Percentiles rank a stretch among this genome's conserved stretches.
Evolutionary conservation across 345 rosid species (phyloP).

Genomic region (Toxicodendron radicans): DNA sequence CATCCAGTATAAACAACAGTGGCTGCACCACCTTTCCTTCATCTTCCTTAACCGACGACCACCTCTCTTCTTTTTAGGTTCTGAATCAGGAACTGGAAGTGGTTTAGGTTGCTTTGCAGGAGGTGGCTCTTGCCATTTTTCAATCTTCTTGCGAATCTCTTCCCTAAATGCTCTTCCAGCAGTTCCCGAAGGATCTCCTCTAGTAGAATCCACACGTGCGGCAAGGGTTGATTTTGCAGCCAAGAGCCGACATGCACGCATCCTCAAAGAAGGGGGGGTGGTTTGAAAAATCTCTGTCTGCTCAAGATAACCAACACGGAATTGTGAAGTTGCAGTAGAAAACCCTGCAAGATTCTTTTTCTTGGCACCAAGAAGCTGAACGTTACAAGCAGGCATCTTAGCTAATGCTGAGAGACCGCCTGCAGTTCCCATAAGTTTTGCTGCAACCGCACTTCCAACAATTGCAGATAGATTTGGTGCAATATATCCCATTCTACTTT

Average conservation of each 20-base stretch:
- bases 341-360: slow-evolving; percentile 94
- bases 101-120: slow-evolving; percentile 97
- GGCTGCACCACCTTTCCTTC: slow-evolving; percentile 75
- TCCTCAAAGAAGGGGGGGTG: slow-evolving; percentile 73
- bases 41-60: slow-evolving; percentile 92
- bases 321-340: slow-evolving; percentile 82
- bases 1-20: not conserved
- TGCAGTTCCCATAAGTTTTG: slow-evolving; percentile 96
- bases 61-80: slow-evolving; percentile 96
- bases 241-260: slow-evolving; percentile 80
- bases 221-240: slow-evolving; percentile 87
- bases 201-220: slow-evolving; percentile 79
- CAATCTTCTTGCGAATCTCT: slow-evolving; percentile 80
- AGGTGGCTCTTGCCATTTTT: slow-evolving; percentile 98
- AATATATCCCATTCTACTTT: slow-evolving; percentile 91
- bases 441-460: slow-evolving; percentile 96
- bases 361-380: slow-evolving; percentile 92
- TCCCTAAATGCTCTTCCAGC: slow-evolving; percentile 72
- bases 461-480: slow-evolving; percentile 93
- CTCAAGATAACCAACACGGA: slow-evolving; percentile 83
- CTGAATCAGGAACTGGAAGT: slow-evolving; percentile 99
- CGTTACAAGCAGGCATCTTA: slow-evolving; percentile 98
- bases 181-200: slow-evolving; percentile 79
- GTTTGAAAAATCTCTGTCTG: slow-evolving; percentile 84
- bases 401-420: slow-evolving; percentile 91